Evolutionary conservation across 805 yeast genomes (phyloP), one percentile per base, ranked within the genome.

Genomic region (Ogataea nitratoaversa): DNA sequence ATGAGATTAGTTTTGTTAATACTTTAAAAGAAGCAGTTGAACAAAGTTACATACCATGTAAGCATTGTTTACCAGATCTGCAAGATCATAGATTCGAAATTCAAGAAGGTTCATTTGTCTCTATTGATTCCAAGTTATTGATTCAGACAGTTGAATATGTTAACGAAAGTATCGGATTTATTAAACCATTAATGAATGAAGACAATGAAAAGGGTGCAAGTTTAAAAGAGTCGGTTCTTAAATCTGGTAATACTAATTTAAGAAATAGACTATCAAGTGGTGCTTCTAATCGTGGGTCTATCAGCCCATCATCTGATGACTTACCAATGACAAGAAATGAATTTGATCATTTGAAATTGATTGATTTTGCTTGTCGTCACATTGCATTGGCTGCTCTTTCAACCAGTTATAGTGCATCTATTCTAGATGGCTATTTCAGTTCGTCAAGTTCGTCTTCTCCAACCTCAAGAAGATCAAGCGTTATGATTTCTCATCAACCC

Each of bases 331-430:
- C 79, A 18, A 76, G 78, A 52, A 78, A 78, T 57, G 86, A 82
- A 56, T 67, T 77, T 34, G 88, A 82, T 52, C 90, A 84, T 54
- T 70, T 77, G 51, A 71, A 80, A 44, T 70, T 82, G 34, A 86
- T 82, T 18, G 84, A 79, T 55, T 74, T 80, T 52, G 93, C 95
- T 1, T 86, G 95, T 55, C 78, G 91, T 40, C 90, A 84, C 59
- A 80, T 85, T 53, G 89, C 91, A 1, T 67, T 81, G 31, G 93
- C 93, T 24, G 95, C 93, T 2, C 34, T 54, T 12, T 55, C 65
- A 1, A 58, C 62, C 0, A 46, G 54, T 29, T 36, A 27, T 19
- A 25, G 44, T 28, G 51, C 53, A 0, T 36, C 46, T 3, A 22
- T 44, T 12, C 16, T 43, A 13, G 44, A 40, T 14, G 43, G 41